Conservation (phyloP, 306 rosid species). For the Lathyrus sativus region DNA sequence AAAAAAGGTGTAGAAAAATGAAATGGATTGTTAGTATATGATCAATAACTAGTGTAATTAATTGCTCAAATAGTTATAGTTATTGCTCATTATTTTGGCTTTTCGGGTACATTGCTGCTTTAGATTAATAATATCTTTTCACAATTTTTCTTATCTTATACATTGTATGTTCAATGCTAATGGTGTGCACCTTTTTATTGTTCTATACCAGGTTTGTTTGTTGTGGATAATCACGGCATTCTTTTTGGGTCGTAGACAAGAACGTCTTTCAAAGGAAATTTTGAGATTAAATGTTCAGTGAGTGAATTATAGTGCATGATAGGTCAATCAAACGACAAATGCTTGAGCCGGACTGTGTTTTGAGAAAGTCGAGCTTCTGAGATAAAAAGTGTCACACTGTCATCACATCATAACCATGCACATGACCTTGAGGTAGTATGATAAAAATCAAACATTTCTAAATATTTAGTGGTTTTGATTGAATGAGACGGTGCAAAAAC, state of each 20-base stretch:
- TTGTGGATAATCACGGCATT: conserved; percentile 77
- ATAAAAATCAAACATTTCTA: too few relatives aligned
- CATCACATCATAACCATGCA: too few relatives aligned
- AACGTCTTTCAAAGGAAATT: conserved; percentile 59
- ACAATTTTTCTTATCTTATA: neutral
- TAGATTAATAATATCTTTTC: neutral
- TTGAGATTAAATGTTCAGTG: conserved; percentile 10
- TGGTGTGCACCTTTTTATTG: conserved; percentile 19
- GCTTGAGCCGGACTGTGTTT: neutral
- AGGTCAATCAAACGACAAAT: conserved; percentile 2
- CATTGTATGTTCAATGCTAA: conserved; percentile 16
- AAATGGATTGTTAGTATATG: conserved; percentile 3
- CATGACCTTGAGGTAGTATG: too few relatives aligned
- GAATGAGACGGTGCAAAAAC: too few relatives aligned
- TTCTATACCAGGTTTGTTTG: conserved; percentile 63
- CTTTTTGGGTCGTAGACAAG: conserved; percentile 79
- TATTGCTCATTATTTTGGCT: neutral
- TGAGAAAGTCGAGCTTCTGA: conserved; percentile 18
- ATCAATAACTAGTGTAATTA: conserved; percentile 10
- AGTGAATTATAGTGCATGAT: conserved; percentile 17
- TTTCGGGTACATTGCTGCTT: neutral
- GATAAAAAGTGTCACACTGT: neutral
- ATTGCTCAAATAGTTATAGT: conserved; percentile 1
- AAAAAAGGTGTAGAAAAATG: neutral
- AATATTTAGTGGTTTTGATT: too few relatives aligned